Evolutionary conservation across 2,329 filamentous ascomycete genomes (phyloP).

Genomic region (Botrytis galanthina): DNA sequence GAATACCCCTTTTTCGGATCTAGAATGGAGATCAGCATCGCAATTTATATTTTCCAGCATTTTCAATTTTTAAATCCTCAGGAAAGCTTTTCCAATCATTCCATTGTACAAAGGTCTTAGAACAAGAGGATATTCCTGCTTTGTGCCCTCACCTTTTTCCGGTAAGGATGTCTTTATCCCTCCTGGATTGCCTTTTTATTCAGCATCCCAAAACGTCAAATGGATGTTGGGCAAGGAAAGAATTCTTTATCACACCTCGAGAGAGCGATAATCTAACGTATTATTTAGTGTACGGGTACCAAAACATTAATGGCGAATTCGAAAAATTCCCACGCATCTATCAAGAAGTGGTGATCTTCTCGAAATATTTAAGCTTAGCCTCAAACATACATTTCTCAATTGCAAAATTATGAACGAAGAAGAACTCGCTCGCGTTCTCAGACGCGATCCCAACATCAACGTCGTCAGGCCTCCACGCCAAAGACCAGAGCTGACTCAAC

Average conservation of each 20-base stretch:
- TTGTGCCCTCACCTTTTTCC: neutral
- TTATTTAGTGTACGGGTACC: neutral
- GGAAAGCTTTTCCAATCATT: neutral
- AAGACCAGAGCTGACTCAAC: neutral
- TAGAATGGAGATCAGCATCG: neutral
- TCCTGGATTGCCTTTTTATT: neutral
- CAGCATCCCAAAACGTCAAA: constrained; percentile 5
- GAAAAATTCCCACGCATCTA: neutral
- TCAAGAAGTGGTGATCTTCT: neutral
- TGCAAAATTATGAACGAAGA: neutral
- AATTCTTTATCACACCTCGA: neutral
- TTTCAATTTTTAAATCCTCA: neutral
- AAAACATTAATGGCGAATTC: neutral
- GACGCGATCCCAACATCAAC: neutral
- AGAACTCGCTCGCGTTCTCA: neutral
- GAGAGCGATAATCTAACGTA: neutral
- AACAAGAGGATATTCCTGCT: neutral
- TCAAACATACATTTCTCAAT: neutral
- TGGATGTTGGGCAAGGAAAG: neutral
- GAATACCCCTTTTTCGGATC: neutral
- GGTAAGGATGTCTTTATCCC: constrained; percentile 7
- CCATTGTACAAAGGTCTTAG: no score
- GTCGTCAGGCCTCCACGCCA: neutral
- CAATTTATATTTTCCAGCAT: neutral
- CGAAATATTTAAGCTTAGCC: no score